phyloP scores from a whole-genome alignment of 2,329 filamentous ascomycete genomes.

The Aspergillus nomiae region DNA sequence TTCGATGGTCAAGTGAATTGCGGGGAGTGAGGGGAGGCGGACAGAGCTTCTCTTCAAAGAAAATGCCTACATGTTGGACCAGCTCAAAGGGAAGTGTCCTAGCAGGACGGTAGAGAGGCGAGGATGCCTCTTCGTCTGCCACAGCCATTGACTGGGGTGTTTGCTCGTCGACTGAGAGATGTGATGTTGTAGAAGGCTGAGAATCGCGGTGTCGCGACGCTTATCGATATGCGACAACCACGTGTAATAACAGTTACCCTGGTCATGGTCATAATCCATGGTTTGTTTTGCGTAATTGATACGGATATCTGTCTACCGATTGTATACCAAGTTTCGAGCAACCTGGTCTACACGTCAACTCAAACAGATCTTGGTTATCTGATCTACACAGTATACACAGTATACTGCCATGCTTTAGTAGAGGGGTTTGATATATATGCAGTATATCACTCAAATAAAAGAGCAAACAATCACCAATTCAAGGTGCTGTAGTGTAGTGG shows the following conservation, averaged over 20 bases:
- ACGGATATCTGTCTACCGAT: background rate
- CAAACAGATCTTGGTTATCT: background rate
- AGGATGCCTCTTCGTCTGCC: constrained; percentile 15
- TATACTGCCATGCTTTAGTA: background rate
- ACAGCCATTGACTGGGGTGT: constrained; percentile 19
- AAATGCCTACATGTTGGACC: constrained; percentile 67
- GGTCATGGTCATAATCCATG: background rate
- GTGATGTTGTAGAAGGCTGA: constrained; percentile 1
- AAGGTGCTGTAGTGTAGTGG: constrained; percentile 30
- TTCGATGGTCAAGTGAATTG: constrained; percentile 4
- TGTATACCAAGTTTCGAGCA: background rate
- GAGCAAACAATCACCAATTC: constrained; percentile 7
- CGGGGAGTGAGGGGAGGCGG: constrained; percentile 29
- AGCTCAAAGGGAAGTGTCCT: constrained; percentile 64
- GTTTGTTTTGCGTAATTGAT: background rate
- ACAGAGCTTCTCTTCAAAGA: constrained; percentile 75
- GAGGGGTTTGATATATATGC: fast-evolving
- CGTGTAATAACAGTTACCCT: background rate
- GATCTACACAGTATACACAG: background rate
- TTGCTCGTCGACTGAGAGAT: background rate
- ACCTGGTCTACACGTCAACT: background rate
- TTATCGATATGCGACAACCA: constrained; percentile 1
- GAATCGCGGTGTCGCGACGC: background rate
- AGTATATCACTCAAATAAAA: background rate
- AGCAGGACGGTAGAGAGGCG: constrained; percentile 54